These are phyloP conservation scores for Ogataea salicorniae DNA, from an alignment of 805 yeast genomes.

Conservation along the genomic window DNA sequence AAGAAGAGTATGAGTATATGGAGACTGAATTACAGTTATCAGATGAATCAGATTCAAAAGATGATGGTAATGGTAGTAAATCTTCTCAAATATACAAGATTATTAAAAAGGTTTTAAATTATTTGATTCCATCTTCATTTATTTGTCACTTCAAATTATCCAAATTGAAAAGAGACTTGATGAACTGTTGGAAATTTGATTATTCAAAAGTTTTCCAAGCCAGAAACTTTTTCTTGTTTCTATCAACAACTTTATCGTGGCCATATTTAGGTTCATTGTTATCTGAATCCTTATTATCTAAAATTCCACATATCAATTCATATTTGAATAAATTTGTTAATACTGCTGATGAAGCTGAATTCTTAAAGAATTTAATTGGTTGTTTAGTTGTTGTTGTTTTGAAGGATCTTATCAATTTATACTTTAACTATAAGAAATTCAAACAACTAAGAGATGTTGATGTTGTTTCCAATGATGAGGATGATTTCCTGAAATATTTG, in stretches of 20 bases:
- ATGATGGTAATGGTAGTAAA: neutral
- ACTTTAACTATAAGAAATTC: slow-evolving; percentile 28
- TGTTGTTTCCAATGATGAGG: slow-evolving; percentile 10
- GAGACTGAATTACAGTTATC: slow-evolving; percentile 5
- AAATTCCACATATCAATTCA: slow-evolving; percentile 18
- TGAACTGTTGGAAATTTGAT: slow-evolving; percentile 24
- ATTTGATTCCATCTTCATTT: slow-evolving; percentile 7
- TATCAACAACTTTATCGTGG: slow-evolving; percentile 30
- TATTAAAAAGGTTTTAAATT: neutral
- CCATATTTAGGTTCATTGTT: slow-evolving; percentile 28
- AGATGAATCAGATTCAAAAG: neutral
- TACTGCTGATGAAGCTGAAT: slow-evolving; percentile 36
- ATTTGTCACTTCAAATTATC: slow-evolving; percentile 14
- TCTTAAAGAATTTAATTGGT: slow-evolving; percentile 32
- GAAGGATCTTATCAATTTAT: slow-evolving; percentile 31
- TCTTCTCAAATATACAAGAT: neutral
- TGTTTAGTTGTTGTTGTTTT: slow-evolving; percentile 25
- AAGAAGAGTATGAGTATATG: slow-evolving; percentile 18
- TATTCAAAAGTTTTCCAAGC: slow-evolving; percentile 24
- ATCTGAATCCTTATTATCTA: slow-evolving; percentile 18
- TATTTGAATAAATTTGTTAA: slow-evolving; percentile 17
- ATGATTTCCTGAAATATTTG: neutral
- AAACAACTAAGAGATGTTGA: slow-evolving; percentile 24
- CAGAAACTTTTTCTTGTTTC: slow-evolving; percentile 12
- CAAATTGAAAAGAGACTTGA: slow-evolving; percentile 25